Conservation (phyloP, 805 yeast genomes). For the Zygosaccharomyces siamensis region DNA sequence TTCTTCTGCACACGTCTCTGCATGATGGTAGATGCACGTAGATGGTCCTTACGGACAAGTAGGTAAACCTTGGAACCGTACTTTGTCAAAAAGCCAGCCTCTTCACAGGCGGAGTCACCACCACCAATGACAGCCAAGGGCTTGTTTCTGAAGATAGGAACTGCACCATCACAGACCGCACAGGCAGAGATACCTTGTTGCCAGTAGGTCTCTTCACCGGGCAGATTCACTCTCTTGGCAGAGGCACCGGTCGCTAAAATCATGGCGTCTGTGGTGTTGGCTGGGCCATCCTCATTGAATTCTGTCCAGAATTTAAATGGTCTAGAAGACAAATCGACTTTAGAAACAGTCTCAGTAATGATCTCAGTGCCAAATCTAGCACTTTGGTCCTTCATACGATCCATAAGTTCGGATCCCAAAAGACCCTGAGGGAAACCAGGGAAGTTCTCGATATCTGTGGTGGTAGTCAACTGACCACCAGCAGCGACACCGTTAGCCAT, state of each 20-base stretch:
- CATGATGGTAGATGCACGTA: slow-evolving; percentile 96
- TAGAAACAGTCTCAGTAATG: slow-evolving; percentile 91
- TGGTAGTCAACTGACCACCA: slow-evolving; percentile 98
- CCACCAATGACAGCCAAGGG: slow-evolving; percentile 98
- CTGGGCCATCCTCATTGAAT: slow-evolving; percentile 86
- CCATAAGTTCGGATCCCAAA: slow-evolving; percentile 85
- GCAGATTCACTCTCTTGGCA: slow-evolving; percentile 87
- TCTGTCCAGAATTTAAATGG: slow-evolving; percentile 98
- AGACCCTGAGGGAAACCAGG: slow-evolving; percentile 97
- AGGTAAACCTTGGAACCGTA: slow-evolving; percentile 94
- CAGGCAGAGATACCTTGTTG: slow-evolving; percentile 99
- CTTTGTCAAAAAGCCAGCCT: slow-evolving; percentile 93
- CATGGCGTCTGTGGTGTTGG: slow-evolving; percentile 88
- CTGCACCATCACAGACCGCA: slow-evolving; percentile 99
- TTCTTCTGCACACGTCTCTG: slow-evolving; percentile 82
- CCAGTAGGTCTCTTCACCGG: slow-evolving; percentile 98
- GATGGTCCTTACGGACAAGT: slow-evolving; percentile 87
- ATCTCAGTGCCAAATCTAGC: slow-evolving; percentile 85
- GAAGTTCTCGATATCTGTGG: slow-evolving; percentile 97
- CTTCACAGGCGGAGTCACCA: slow-evolving; percentile 99
- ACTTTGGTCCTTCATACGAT: slow-evolving; percentile 86
- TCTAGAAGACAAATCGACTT: slow-evolving; percentile 78
- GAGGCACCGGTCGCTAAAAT: slow-evolving; percentile 97
- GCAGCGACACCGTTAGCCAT: slow-evolving; percentile 96
- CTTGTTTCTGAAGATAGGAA: slow-evolving; percentile 96